Percentiles rank a stretch among this genome's conserved stretches.
Conservation (phyloP, 2,329 filamentous ascomycete species). For the Fusarium graminum region DNA sequence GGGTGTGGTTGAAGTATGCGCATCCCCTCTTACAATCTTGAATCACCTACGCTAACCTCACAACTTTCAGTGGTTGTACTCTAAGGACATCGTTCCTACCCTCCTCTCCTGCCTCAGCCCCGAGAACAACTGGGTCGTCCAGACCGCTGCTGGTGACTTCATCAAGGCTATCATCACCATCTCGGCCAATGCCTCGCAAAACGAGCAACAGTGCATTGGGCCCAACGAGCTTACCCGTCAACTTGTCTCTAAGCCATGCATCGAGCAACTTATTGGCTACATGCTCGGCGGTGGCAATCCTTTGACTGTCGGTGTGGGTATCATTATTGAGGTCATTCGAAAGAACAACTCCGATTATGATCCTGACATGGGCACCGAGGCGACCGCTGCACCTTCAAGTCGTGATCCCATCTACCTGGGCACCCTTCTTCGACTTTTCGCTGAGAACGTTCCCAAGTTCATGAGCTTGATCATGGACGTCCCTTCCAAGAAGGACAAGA, state of each 20-base stretch:
- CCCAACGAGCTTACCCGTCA: slow-evolving; percentile 97
- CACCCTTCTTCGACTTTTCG: slow-evolving; percentile 88
- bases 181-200: slow-evolving; percentile 96
- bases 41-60: slow-evolving; percentile 38
- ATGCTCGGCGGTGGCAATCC: slow-evolving; percentile 97
- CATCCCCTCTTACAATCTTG: slow-evolving; percentile 6
- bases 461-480: slow-evolving; percentile 89
- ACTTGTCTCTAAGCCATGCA: slow-evolving; percentile 86
- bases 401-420: slow-evolving; percentile 97
- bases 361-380: slow-evolving; percentile 86
- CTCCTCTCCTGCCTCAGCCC: slow-evolving; percentile 89
- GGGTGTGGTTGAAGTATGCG: slow-evolving; percentile 88
- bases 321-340: slow-evolving; percentile 97
- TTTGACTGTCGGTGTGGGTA: slow-evolving; percentile 94
- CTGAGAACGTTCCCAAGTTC: slow-evolving; percentile 91
- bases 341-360: slow-evolving; percentile 99
- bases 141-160: slow-evolving; percentile 97
- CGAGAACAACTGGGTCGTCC: slow-evolving; percentile 87
- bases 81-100: slow-evolving; percentile 86
- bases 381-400: slow-evolving; percentile 82
- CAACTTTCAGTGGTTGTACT: slow-evolving; percentile 82
- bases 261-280: slow-evolving; percentile 85
- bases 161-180: slow-evolving; percentile 99
- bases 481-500: slow-evolving; percentile 77
- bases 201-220: slow-evolving; percentile 98